Evolutionary conservation across 768 basidiomycete genomes (phyloP).

Genomic region (Rubroboletus pulcherrimus): DNA sequence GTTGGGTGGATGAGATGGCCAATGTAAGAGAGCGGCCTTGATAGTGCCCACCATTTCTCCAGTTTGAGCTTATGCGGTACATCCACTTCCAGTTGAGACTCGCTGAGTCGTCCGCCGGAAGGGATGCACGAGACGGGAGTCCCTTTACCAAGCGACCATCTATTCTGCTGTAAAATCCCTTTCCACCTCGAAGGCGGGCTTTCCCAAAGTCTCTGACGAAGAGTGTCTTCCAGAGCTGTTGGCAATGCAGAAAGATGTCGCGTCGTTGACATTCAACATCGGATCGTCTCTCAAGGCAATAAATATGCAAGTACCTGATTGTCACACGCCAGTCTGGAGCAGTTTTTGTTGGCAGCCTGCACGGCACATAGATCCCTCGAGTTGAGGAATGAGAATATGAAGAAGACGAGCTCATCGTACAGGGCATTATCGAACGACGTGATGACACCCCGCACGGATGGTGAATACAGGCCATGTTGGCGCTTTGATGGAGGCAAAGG

Average conservation of each 20-base stretch:
- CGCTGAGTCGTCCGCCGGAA: slow-evolving; percentile 26
- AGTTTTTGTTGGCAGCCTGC: slow-evolving; percentile 61
- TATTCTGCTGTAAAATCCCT: slow-evolving; percentile 52
- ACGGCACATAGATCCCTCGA: slow-evolving; percentile 63
- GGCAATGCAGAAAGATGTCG: slow-evolving; percentile 1
- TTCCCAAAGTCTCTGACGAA: slow-evolving; percentile 67
- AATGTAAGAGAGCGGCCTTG: slow-evolving; percentile 10
- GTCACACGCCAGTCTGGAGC: slow-evolving; percentile 63
- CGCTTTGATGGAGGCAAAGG: slow-evolving; percentile 59
- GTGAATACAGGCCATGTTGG: slow-evolving; percentile 30
- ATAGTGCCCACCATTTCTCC: slow-evolving; percentile 61
- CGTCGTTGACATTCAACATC: slow-evolving; percentile 16
- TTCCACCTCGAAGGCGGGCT: slow-evolving; percentile 60
- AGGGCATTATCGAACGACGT: slow-evolving; percentile 52
- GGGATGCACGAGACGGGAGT: slow-evolving; percentile 49
- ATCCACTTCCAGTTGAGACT: slow-evolving; percentile 76
- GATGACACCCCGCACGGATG: slow-evolving; percentile 12
- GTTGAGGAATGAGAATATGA: slow-evolving; percentile 68
- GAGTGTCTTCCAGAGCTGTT: slow-evolving; percentile 62
- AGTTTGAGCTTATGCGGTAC: slow-evolving; percentile 81
- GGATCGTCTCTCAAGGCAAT: not conserved
- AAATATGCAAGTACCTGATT: slow-evolving; percentile 46
- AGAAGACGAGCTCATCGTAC: slow-evolving; percentile 73
- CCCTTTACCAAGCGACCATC: slow-evolving; percentile 59
- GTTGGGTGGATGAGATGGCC: slow-evolving; percentile 19